Base-by-base conservation (phyloP, 805 yeast genomes). In the Tetrapisispora fleetii region DNA sequence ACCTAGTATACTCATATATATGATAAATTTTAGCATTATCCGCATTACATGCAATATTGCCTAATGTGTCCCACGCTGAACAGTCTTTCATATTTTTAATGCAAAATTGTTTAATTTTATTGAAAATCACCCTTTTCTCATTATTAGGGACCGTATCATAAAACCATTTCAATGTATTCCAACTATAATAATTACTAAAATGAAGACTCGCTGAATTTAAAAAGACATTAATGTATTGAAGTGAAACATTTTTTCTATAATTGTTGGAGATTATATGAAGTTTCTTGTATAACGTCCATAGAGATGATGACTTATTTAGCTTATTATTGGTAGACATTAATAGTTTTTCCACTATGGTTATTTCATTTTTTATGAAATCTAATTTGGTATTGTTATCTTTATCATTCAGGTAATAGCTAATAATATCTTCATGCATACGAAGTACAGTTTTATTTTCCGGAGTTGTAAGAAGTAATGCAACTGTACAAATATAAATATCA, bases 231-330 rank as follows among this genome's bases (percentile, higher is more conserved):
- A 54, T 37, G 40, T 57, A 58, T 6, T 54, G 43, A 4, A 51
- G 14, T 3, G 36, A 21, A 6, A 43, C 3, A n/a, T 43, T 27
- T 11, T 36, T 7, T 27, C 18, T n/a, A 10, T 3, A 22, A 2
- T 36, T 18, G 18, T 11, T n/a, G 9, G 8, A 18, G 17, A 54
- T n/a, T 3, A 62, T 49, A 42, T 54, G 58, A 10, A 70, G 43
- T 47, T 62, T 63, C 36, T 62, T 63, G 51, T 66, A 63, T 9
- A 64, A 48, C 7, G 53, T 50, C 73, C 74, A 70, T 22, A 69
- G 43, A 5, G 72, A 63, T 1, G 74, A 66, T 0, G 74, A 70
- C 50, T 69, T 69, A 53, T 70, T 70, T 22, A 68, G 39, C 36
- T 61, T 61, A 48, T 64, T 60, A 38, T 59, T 62, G 27, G 67